Evolutionary conservation across 176 grass and related monocot genomes (phyloP).

Genomic region (Aegilops bicornis): DNA sequence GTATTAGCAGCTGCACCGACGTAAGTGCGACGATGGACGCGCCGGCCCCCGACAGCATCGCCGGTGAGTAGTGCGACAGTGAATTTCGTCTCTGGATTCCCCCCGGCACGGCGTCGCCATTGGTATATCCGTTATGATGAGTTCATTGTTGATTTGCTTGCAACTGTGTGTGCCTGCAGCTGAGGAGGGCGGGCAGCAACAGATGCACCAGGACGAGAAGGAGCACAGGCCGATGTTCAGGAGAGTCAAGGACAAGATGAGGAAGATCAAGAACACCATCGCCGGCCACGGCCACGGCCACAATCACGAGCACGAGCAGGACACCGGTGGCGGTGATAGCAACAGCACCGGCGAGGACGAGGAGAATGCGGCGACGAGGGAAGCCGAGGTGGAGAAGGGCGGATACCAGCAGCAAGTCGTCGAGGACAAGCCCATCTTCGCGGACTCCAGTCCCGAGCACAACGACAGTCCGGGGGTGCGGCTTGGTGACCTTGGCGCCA

Average conservation of each 20-base stretch:
- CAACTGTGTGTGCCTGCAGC: neutral
- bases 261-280: constrained; percentile 75
- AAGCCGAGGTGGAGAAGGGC: constrained; percentile 34
- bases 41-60: constrained; percentile 32
- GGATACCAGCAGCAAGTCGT: constrained; percentile 51
- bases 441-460: neutral
- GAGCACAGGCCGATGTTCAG: constrained; percentile 51
- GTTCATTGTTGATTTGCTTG: neutral
- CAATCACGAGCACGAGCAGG: neutral
- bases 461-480: no score
- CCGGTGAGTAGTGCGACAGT: constrained; percentile 3
- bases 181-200: constrained; percentile 35
- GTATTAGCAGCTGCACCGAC: neutral
- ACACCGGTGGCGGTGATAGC: neutral
- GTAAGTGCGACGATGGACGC: constrained; percentile 38
- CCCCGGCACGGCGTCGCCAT: no score
- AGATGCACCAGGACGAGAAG: constrained; percentile 65
- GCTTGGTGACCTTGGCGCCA: no score
- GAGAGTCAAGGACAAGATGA: constrained; percentile 91
- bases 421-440: constrained; percentile 37
- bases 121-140: no score
- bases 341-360: constrained; percentile 20
- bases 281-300: constrained; percentile 14
- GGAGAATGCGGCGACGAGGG: constrained; percentile 12
- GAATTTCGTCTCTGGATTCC: neutral